These are phyloP conservation scores for Persicaria tinctoria DNA, from an alignment of 148 eudicot species.

Conservation along the genomic window DNA sequence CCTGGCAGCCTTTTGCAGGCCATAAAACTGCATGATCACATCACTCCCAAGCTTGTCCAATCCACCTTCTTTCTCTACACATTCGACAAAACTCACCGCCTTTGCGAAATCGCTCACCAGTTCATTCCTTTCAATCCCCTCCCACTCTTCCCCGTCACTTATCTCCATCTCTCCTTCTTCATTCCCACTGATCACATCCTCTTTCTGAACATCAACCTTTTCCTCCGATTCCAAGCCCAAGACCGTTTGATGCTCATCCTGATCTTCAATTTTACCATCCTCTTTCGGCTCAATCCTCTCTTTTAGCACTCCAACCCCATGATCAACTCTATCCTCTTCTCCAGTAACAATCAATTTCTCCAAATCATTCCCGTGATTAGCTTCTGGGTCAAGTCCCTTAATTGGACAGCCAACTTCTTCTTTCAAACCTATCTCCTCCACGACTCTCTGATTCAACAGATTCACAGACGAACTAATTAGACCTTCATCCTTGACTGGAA, in stretches of 20 bases:
- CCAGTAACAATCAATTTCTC: slow-evolving; percentile 3
- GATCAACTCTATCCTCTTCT: neutral
- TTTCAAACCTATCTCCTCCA: neutral
- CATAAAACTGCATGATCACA: slow-evolving; percentile 59
- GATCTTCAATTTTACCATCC: neutral
- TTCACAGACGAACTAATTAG: neutral
- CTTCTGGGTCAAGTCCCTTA: neutral
- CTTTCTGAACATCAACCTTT: slow-evolving; percentile 1
- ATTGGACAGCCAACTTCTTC: neutral
- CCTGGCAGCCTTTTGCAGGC: slow-evolving; percentile 52
- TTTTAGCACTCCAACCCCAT: neutral
- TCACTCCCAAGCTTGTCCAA: slow-evolving; percentile 28
- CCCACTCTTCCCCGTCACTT: slow-evolving; percentile 64
- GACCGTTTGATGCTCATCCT: neutral
- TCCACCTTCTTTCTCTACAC: slow-evolving; percentile 26
- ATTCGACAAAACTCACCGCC: slow-evolving; percentile 39
- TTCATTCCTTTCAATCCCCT: slow-evolving; percentile 71
- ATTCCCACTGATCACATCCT: slow-evolving; percentile 16
- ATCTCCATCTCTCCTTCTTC: slow-evolving; percentile 19
- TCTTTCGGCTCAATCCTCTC: neutral
- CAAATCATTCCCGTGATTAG: slow-evolving; percentile 9
- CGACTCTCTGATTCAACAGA: neutral
- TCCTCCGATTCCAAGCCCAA: neutral
- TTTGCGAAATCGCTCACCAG: slow-evolving; percentile 48
- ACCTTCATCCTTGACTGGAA: neutral